Percentiles rank a stretch among this genome's conserved stretches.
phyloP scores from a whole-genome alignment of 2,329 filamentous ascomycete genomes.

The Fusarium brachygibbosum region DNA sequence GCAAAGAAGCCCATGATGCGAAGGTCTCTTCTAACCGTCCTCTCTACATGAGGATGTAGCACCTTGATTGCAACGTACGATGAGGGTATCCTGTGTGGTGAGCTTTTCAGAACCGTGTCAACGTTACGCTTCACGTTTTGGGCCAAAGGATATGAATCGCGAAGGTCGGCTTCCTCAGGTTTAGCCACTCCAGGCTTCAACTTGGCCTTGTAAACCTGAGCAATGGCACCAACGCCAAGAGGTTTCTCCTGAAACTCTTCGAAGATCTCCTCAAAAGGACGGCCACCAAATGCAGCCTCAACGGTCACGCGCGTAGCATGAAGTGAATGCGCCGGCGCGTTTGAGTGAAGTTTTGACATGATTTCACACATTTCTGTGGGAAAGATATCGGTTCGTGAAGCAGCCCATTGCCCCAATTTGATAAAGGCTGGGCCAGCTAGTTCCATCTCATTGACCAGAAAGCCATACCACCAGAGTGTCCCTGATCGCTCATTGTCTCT shows the following conservation, averaged over 20 bases:
- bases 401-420: constrained; percentile 99
- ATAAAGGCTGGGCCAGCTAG: constrained; percentile 95
- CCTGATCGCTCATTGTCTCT: constrained; percentile 82
- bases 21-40: constrained; percentile 89
- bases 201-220: constrained; percentile 97
- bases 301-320: constrained; percentile 83
- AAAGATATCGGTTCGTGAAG: constrained; percentile 96
- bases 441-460: constrained; percentile 91
- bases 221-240: constrained; percentile 93
- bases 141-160: constrained; percentile 65
- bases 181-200: constrained; percentile 82
- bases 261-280: constrained; percentile 90
- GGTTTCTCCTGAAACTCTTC: constrained; percentile 93
- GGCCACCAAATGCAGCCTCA: constrained; percentile 82
- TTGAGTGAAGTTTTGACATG: constrained; percentile 95
- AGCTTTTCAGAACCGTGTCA: constrained; percentile 87
- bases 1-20: constrained; percentile 96
- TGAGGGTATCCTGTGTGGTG: constrained; percentile 86
- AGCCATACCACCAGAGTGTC: constrained; percentile 94
- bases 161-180: constrained; percentile 69
- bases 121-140: constrained; percentile 84
- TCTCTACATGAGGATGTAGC: constrained; percentile 90
- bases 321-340: constrained; percentile 92
- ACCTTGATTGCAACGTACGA: constrained; percentile 97
- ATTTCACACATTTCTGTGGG: constrained; percentile 90